These are phyloP conservation scores for Fraxinus sp. DNA, from an alignment of 305 asterid species.

Conservation along the genomic window DNA sequence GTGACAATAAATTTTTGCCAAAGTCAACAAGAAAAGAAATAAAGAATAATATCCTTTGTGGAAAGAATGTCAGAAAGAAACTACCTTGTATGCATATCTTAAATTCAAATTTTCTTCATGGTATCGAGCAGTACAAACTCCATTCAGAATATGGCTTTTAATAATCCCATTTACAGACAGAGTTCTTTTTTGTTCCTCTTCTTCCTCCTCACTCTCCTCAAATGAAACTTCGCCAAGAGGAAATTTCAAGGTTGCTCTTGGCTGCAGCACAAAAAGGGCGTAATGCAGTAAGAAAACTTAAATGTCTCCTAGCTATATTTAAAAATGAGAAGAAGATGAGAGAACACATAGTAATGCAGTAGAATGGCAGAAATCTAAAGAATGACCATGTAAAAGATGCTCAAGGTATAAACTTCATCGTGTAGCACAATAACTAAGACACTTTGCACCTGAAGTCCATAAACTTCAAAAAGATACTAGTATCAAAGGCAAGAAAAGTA, in stretches of 20 bases:
- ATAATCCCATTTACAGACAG: slow-evolving; percentile 61
- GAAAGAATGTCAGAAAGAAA: slow-evolving; percentile 18
- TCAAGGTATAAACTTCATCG: not conserved
- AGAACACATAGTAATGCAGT: not conserved
- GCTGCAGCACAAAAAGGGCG: slow-evolving; percentile 46
- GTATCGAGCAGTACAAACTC: slow-evolving; percentile 70
- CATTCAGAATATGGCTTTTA: slow-evolving; percentile 53
- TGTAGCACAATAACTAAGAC: not conserved
- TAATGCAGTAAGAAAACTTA: not conserved
- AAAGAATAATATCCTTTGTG: not conserved
- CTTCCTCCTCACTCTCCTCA: slow-evolving; percentile 68
- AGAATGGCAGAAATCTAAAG: not conserved
- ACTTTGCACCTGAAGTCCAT: not conserved
- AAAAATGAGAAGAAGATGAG: not conserved
- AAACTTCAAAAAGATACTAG: not conserved
- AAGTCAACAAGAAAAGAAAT: not conserved
- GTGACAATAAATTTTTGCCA: not conserved
- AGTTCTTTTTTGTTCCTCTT: slow-evolving; percentile 52
- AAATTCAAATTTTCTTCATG: slow-evolving; percentile 60
- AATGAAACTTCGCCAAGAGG: slow-evolving; percentile 81
- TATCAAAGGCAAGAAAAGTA: not conserved
- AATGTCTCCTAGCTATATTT: not conserved
- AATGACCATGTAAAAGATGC: not conserved
- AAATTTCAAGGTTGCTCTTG: slow-evolving; percentile 70
- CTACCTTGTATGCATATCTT: slow-evolving; percentile 79